Conservation (phyloP, 345 rosid genomes). For the Gossypium raimondii region DNA sequence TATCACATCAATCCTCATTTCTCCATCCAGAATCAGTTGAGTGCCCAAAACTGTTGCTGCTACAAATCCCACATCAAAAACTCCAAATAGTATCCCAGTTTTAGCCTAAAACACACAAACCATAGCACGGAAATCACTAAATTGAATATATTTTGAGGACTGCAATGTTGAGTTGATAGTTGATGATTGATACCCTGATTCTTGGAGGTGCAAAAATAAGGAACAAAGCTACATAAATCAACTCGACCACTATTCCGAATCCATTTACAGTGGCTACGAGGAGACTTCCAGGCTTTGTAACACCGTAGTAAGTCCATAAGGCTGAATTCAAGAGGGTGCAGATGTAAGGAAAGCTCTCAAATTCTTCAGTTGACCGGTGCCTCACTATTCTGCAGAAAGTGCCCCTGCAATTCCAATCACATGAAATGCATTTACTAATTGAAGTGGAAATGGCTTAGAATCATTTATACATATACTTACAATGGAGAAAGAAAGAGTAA, state of each 20-base stretch:
- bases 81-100: slow-evolving; percentile 5
- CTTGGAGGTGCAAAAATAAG: slow-evolving; percentile 5
- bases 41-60: slow-evolving; percentile 4
- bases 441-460: too few species aligned
- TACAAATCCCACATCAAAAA: slow-evolving; percentile 18
- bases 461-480: slow-evolving; percentile 1
- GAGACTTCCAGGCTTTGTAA: slow-evolving; percentile 10
- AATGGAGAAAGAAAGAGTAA: slow-evolving; percentile 16
- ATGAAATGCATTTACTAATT: neutral
- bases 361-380: slow-evolving; percentile 15
- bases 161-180: neutral
- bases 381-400: slow-evolving; percentile 18
- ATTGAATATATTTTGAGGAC: too few species aligned
- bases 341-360: slow-evolving; percentile 19
- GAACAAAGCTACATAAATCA: slow-evolving; percentile 10
- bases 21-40: neutral
- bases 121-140: neutral
- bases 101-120: neutral
- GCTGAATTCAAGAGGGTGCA: slow-evolving; percentile 15
- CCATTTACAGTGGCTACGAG: slow-evolving; percentile 17
- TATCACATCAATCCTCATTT: slow-evolving; percentile 13
- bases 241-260: slow-evolving; percentile 8
- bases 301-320: slow-evolving; percentile 23
- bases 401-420: neutral
- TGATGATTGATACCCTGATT: slow-evolving; percentile 1